Percentiles rank a stretch among this genome's conserved stretches.
These are phyloP conservation scores for Mallotus repandus DNA, from an alignment of 441 rosid genomes.

Conservation along the genomic window DNA sequence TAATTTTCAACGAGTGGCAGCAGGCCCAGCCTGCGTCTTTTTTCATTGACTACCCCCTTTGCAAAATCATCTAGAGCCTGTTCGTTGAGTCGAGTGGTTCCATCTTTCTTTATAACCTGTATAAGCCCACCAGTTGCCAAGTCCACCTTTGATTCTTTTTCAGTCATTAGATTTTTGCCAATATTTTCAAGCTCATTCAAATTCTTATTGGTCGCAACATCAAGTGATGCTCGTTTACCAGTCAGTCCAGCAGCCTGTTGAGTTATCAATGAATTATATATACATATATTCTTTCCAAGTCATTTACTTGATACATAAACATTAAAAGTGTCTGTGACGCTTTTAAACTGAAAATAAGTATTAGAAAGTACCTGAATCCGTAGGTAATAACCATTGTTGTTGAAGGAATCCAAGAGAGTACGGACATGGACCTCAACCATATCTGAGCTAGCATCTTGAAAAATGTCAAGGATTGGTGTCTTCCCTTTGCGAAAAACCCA, in stretches of 20 bases:
- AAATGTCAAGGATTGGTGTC: conserved; percentile 26
- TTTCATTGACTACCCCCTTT: too few relatives aligned
- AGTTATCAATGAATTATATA: neutral
- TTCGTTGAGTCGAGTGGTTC: too few relatives aligned
- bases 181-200: conserved; percentile 20
- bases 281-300: too few relatives aligned
- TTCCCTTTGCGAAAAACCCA: conserved; percentile 24
- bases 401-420: conserved; percentile 17
- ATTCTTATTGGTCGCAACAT: conserved; percentile 21
- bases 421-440: conserved; percentile 29
- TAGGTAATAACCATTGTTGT: neutral
- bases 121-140: conserved; percentile 23
- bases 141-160: conserved; percentile 26
- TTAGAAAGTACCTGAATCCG: conserved; percentile 38
- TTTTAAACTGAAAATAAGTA: too few relatives aligned
- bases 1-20: too few relatives aligned
- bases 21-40: too few relatives aligned
- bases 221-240: conserved; percentile 20
- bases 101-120: too few relatives aligned
- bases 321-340: too few relatives aligned
- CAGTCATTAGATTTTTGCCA: conserved; percentile 17
- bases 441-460: conserved; percentile 22
- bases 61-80: too few relatives aligned
- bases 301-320: too few relatives aligned
- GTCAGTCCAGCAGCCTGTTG: conserved; percentile 24